Evolutionary conservation across 1,284 basidiomycete genomes (phyloP), one percentile per base, ranked within the genome.

Genomic region (Boletus smithii): DNA sequence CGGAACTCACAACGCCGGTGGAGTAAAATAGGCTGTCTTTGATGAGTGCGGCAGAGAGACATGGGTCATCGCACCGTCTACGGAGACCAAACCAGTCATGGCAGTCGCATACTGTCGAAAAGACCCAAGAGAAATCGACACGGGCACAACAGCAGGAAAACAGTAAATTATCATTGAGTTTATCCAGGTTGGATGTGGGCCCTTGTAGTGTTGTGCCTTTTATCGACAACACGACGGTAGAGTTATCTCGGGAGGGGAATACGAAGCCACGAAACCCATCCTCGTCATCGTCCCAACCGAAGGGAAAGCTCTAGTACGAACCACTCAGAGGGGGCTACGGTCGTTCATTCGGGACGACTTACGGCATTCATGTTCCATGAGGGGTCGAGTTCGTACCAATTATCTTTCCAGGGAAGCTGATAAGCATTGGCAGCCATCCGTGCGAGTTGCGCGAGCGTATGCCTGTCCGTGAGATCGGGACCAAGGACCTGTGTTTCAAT

Each of bases 131-230:
- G 60, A 94, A 81, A 63, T 91, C 91, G 27, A 98, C 91, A 24
- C 86, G 77, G 4, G 95, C 95, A 61, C 97, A 99, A 68, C 97
- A 99, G 72, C 97, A 99, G 0, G 94, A 97, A 70, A 97, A 98
- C 18, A 98, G 72, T 55, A 97, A 71, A 61, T 99, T 99, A 69
- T 99, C 97, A 62, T 99, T 99, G 61, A 87, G 85, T 73, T 95
- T 97, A 72, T 99, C 95, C 63, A 90, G 87, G 67, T 85, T 89
- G 51, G 88, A 88, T 2, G 92, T 91, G 18, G 92, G 89, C 2
- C 93, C 93, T 66, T 72, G 64, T 4, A 32, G 31, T 16, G 31
- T 93, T 0, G 97, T 99, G 26, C 95, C 97, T 68, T 99, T 99
- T 70, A 99, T 91, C 22, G 93, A 84, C 10, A 99, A 76, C 11